Base-by-base conservation (phyloP, 2,329 filamentous ascomycete genomes). In the Pestalotiopsis sp. region DNA sequence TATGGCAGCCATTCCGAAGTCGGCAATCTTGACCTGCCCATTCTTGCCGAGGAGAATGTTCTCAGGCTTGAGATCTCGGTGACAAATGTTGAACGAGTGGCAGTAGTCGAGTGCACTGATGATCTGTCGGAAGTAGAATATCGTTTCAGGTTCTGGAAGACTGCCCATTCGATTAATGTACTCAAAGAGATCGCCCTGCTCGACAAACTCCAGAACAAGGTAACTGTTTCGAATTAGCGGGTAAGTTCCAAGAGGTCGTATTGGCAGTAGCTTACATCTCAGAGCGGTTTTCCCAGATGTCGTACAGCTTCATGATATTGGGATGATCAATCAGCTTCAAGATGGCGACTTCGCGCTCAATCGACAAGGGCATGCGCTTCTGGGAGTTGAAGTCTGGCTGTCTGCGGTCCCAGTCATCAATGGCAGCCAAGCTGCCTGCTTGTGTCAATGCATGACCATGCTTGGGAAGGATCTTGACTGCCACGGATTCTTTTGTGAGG, bases 1-100 rank as follows among this genome's bases (percentile, higher is more conserved):
- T 57, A 98, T 85, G 3, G 95, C 95, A 59, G 96, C 96, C 95
- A 99, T 98, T 57, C 96, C 95, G 79, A 99, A 99, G 79, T 99
- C 96, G 65, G 95, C 95, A 74, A 99, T 91, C 81, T 98, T 99
- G 79, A 98, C 90, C 69, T 93, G 90, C 66, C 91, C 87, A 61
- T 91, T 84, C 3, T 85, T 84, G 68, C 94, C 94, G 65, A 99
- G 86, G 20, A 99, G 85, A 61, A 99, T 98, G 75, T 99, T 99
- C 81, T 99, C 96, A 0, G 95, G 96, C 81, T 99, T 99, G 66
- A 99, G 85, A 75, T 99, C 96, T 27, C 96, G 92, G 78, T 99
- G 96, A 78, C 95, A 97, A 71, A 99, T 97, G 74, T 95, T 94
- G 82, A 97, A 94, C 2, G 92, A 90, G 81, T 99, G 96, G 74